These are phyloP conservation scores for Alternaria triticimaculans DNA, from an alignment of 2,329 filamentous ascomycete genomes.

Conservation along the genomic window DNA sequence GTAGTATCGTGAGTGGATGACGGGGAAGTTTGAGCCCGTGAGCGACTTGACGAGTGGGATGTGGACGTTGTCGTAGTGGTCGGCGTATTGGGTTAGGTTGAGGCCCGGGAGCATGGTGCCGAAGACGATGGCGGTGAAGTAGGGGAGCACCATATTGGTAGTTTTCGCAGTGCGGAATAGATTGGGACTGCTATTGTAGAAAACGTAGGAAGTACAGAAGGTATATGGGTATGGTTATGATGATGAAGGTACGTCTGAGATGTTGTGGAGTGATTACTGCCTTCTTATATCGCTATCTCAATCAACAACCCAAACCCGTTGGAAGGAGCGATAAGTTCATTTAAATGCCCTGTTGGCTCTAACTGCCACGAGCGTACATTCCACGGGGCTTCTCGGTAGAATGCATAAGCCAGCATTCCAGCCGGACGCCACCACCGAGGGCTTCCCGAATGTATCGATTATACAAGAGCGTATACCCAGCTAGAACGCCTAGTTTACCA, in stretches of 20 bases:
- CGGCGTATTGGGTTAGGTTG: not conserved
- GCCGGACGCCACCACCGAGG: not conserved
- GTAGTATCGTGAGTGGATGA: not conserved
- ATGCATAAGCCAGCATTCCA: not conserved
- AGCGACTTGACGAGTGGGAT: not conserved
- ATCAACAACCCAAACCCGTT: not conserved
- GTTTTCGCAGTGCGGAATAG: not conserved
- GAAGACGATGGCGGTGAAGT: slow-evolving; percentile 1
- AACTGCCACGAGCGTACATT: not conserved
- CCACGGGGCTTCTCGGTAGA: not conserved
- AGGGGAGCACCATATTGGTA: not conserved
- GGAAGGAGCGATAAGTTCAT: not conserved
- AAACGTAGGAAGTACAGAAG: not conserved
- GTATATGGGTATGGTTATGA: not conserved
- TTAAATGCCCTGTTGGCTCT: not conserved
- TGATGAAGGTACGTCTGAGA: too few species aligned
- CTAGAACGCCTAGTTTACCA: not conserved
- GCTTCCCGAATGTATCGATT: not conserved
- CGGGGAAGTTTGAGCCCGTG: not conserved
- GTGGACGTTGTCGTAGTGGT: slow-evolving; percentile 2
- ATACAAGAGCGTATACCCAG: not conserved
- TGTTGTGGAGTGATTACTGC: not conserved
- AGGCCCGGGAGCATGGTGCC: not conserved
- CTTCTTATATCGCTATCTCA: not conserved
- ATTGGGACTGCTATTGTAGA: not conserved